Evolutionary conservation across 2,329 filamentous ascomycete genomes (phyloP).

Genomic region (Talaromyces albobiverticillius): DNA sequence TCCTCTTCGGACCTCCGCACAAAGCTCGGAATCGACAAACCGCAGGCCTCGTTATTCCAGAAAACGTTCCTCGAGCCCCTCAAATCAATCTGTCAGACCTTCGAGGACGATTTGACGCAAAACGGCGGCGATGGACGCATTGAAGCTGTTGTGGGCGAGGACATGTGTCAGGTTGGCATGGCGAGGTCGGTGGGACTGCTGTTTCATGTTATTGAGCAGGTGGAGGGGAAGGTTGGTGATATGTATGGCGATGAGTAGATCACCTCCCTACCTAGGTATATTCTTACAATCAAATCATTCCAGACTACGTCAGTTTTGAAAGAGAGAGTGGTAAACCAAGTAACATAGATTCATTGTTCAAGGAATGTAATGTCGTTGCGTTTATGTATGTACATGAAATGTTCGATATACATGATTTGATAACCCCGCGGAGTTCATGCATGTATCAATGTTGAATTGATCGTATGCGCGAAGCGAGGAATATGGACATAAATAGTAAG

Average conservation of each 20-base stretch:
- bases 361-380: background rate
- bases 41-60: constrained; percentile 31
- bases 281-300: no score
- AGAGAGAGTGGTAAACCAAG: background rate
- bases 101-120: constrained; percentile 29
- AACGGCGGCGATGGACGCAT: constrained; percentile 38
- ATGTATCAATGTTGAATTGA: background rate
- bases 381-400: background rate
- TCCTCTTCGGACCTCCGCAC: constrained; percentile 48
- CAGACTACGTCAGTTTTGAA: background rate
- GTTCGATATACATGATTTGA: background rate
- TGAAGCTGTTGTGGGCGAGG: constrained; percentile 32
- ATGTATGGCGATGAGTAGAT: constrained; percentile 21
- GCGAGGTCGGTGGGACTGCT: constrained; percentile 34
- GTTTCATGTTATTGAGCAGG: constrained; percentile 30
- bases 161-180: constrained; percentile 33
- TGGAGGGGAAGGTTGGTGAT: constrained; percentile 31
- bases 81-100: constrained; percentile 28
- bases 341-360: background rate
- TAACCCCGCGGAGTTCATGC: background rate
- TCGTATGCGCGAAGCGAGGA: background rate
- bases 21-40: constrained; percentile 44
- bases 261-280: no score
- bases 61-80: constrained; percentile 31
- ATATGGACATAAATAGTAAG: background rate